phyloP scores from a whole-genome alignment of 176 grass and related monocot species.

The Cymbopogon citratus region DNA sequence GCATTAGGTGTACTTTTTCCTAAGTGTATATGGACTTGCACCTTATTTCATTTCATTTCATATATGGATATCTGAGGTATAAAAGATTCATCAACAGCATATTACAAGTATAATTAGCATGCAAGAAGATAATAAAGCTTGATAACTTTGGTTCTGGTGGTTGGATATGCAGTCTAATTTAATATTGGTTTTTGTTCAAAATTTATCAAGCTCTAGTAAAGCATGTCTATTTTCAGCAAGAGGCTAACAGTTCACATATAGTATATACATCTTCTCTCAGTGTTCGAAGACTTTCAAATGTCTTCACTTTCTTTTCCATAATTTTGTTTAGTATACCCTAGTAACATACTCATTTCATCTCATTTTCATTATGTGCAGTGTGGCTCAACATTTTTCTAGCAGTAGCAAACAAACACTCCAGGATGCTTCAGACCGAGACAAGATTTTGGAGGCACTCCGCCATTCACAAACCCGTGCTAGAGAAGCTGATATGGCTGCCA shows the following conservation, averaged over 20 bases:
- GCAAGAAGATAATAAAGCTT: not conserved
- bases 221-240: not conserved
- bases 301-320: not conserved
- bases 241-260: not conserved
- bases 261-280: not conserved
- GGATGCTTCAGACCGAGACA: constrained; percentile 24
- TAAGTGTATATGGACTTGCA: not conserved
- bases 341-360: not conserved
- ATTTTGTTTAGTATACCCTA: not conserved
- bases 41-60: not conserved
- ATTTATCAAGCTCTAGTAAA: not conserved
- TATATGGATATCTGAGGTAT: no score
- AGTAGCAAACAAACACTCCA: constrained; percentile 1
- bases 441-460: constrained; percentile 64
- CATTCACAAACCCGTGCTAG: constrained; percentile 87
- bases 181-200: not conserved
- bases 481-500: constrained; percentile 71
- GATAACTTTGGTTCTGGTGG: not conserved
- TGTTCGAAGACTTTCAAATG: not conserved
- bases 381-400: constrained; percentile 2
- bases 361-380: not conserved
- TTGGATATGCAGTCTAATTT: not conserved
- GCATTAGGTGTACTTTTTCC: not conserved
- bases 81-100: no score
- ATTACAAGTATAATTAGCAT: not conserved